phyloP scores from a whole-genome alignment of 208 protist species.

The Trypanosomatidae sp. region DNA sequence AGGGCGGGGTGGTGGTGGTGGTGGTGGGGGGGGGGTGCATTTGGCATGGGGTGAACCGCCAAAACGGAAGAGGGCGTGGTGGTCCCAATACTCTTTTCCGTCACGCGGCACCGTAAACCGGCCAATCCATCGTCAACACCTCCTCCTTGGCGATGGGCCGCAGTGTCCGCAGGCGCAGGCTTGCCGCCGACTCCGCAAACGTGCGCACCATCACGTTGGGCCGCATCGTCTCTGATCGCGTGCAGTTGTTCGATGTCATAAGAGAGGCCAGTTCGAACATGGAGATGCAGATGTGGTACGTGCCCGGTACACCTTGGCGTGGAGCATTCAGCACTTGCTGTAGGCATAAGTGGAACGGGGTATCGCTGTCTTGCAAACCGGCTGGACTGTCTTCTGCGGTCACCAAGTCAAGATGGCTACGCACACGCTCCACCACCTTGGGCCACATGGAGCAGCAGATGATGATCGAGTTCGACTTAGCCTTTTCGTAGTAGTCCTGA shows the following conservation, averaged over 20 bases:
- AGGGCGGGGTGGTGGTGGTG: no score
- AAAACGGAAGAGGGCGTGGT: background rate
- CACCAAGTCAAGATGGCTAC: conserved; percentile 39
- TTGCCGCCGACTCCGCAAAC: conserved; percentile 30
- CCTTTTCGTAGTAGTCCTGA: conserved; percentile 64
- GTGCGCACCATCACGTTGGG: conserved; percentile 35
- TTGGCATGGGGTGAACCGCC: background rate
- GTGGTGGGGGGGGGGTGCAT: background rate
- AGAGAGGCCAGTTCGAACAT: conserved; percentile 55
- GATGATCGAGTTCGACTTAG: conserved; percentile 60
- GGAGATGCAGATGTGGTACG: conserved; percentile 47
- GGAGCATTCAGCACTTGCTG: conserved; percentile 34
- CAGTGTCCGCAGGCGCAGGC: conserved; percentile 31
- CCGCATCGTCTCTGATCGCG: conserved; percentile 6
- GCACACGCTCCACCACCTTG: conserved; percentile 38
- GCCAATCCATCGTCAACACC: conserved; percentile 23
- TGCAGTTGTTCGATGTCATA: conserved; percentile 33
- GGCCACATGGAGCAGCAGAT: conserved; percentile 51
- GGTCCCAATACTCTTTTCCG: background rate
- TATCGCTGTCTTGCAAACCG: conserved; percentile 7
- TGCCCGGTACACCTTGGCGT: conserved; percentile 48
- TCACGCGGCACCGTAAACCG: conserved; percentile 18
- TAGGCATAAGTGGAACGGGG: conserved; percentile 17
- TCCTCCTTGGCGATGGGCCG: conserved; percentile 28
- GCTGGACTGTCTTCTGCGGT: conserved; percentile 27